A percentile compares a stretch with the other conserved stretches of the same genome.
Conservation (phyloP, 2,329 filamentous ascomycete species). For the Phaeomoniella chlamydospora region DNA sequence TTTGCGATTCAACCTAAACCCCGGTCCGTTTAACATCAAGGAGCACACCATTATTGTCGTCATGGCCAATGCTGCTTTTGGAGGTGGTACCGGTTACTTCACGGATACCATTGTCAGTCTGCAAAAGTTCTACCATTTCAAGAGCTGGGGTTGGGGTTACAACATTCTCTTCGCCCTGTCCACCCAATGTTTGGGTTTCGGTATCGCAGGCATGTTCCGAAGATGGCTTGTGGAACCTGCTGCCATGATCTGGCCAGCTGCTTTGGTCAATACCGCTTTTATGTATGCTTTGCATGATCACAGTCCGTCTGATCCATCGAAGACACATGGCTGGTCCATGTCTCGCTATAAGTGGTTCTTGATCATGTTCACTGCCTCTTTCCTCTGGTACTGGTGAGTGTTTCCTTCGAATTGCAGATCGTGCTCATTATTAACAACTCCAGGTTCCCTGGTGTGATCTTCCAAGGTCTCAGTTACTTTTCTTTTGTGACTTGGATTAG, state of each 20-base stretch:
- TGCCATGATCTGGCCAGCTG: constrained; percentile 62
- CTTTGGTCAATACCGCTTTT: constrained; percentile 50
- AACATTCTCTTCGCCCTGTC: constrained; percentile 53
- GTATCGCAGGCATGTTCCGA: constrained; percentile 53
- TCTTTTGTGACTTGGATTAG: constrained; percentile 59
- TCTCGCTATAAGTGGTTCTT: constrained; percentile 52
- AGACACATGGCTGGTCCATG: constrained; percentile 49
- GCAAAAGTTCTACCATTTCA: constrained; percentile 46
- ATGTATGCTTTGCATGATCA: constrained; percentile 63
- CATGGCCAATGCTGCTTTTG: constrained; percentile 53
- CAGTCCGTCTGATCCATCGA: constrained; percentile 35
- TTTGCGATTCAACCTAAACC: constrained; percentile 22
- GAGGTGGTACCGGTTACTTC: constrained; percentile 47
- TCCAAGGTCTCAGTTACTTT: constrained; percentile 55
- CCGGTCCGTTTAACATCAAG: constrained; percentile 31
- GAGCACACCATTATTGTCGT: constrained; percentile 30
- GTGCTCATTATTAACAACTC: no score
- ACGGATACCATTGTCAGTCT: constrained; percentile 63
- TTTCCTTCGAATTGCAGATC: no score
- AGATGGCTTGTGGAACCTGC: constrained; percentile 42
- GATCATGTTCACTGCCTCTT: constrained; percentile 41
- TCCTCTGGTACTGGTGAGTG: constrained; percentile 46
- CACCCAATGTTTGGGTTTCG: constrained; percentile 56
- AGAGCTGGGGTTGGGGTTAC: constrained; percentile 38
- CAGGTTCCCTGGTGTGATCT: constrained; percentile 45